Conservation (phyloP, 129 eudicot genomes). For the Flaveria brownii region DNA sequence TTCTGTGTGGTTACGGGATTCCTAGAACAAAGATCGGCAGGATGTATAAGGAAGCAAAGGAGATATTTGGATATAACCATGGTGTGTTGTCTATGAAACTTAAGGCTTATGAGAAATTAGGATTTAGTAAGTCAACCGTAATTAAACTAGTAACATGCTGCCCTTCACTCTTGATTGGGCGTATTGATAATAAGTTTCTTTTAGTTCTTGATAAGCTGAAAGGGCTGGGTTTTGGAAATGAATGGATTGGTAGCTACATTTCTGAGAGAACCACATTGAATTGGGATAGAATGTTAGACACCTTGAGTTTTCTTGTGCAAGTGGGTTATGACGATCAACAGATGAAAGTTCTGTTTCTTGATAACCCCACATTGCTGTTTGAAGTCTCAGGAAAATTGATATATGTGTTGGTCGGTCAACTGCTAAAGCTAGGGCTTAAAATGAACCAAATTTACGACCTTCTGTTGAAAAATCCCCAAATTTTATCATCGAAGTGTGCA, state of each 20-base stretch:
- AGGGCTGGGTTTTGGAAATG: constrained; percentile 50
- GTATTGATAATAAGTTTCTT: constrained; percentile 41
- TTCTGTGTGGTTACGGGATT: constrained; percentile 63
- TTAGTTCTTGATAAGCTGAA: constrained; percentile 49
- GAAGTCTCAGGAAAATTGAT: constrained; percentile 62
- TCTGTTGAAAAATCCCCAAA: constrained; percentile 48
- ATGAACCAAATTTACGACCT: constrained; percentile 47
- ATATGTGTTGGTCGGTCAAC: constrained; percentile 50
- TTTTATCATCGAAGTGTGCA: constrained; percentile 46
- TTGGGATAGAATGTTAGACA: constrained; percentile 58
- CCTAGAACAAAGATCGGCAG: constrained; percentile 65
- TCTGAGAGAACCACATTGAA: constrained; percentile 42
- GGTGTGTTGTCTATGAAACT: constrained; percentile 55
- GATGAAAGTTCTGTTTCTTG: constrained; percentile 42
- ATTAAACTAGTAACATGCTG: constrained; percentile 59
- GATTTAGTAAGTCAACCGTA: constrained; percentile 49
- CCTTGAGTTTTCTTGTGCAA: constrained; percentile 52
- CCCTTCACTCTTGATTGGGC: constrained; percentile 59
- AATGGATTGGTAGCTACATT: constrained; percentile 60
- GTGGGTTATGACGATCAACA: constrained; percentile 52
- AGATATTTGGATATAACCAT: constrained; percentile 48
- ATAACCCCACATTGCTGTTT: constrained; percentile 51
- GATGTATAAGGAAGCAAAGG: constrained; percentile 56
- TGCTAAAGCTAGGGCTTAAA: constrained; percentile 60
- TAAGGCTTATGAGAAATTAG: constrained; percentile 59